Conservation (phyloP, 2,329 filamentous ascomycete species). For the Trichoderma semiorbis region DNA sequence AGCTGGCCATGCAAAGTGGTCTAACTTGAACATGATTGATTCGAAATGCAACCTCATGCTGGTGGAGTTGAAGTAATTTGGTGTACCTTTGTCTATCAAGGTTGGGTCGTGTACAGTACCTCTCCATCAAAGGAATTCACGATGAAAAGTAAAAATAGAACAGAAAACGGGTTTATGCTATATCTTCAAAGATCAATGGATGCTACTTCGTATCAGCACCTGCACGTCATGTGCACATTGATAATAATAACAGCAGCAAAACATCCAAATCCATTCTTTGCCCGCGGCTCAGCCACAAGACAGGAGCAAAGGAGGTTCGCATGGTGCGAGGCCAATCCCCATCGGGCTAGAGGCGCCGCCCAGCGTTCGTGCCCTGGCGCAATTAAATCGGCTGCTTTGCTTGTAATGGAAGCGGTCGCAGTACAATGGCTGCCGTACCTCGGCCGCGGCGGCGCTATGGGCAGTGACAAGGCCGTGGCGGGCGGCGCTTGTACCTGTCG, state of each 20-base stretch:
- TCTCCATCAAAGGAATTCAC: not conserved
- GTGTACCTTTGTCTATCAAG: not conserved
- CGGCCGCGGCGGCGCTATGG: constrained; percentile 2
- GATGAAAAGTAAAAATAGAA: not conserved
- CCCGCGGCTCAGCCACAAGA: constrained; percentile 5
- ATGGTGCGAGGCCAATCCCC: not conserved
- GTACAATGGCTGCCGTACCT: not conserved
- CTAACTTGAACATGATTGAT: not conserved
- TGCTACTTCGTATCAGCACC: not conserved
- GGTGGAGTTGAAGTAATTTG: not conserved
- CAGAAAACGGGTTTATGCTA: too few relatives aligned
- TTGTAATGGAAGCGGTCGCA: constrained; percentile 3
- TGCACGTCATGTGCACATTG: not conserved
- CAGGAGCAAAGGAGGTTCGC: not conserved
- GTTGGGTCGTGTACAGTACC: not conserved
- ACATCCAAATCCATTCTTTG: not conserved
- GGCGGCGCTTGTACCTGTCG: not conserved
- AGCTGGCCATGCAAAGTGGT: not conserved
- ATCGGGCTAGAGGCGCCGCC: not conserved
- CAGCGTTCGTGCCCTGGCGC: not conserved
- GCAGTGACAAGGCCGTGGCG: not conserved
- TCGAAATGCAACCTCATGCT: not conserved
- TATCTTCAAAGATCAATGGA: not conserved
- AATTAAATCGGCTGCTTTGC: not conserved
- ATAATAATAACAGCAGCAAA: not conserved